Percentiles rank a stretch among this genome's conserved stretches.
Evolutionary conservation across 768 basidiomycete species (phyloP).

Genomic region (Neoboletus subvelutipes): DNA sequence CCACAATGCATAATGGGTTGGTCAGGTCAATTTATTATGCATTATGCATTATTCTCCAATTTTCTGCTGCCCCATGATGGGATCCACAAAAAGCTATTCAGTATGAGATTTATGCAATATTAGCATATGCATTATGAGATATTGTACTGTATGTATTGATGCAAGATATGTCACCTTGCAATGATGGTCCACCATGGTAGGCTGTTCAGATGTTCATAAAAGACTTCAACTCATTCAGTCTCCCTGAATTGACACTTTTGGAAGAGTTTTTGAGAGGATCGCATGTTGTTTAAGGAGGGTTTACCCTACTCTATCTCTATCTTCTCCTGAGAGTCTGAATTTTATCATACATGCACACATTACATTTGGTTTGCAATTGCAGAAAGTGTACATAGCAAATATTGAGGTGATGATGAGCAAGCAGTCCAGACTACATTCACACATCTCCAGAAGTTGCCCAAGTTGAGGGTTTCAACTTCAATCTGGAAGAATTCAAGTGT

Average conservation of each 20-base stretch:
- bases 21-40: no score
- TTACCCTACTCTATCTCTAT: no score
- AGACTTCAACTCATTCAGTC: no score
- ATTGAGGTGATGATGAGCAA: not conserved
- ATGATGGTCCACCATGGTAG: not conserved
- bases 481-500: not conserved
- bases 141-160: not conserved
- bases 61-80: no score
- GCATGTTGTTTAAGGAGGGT: not conserved
- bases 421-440: not conserved
- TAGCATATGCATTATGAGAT: no score
- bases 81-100: no score
- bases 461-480: not conserved
- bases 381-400: not conserved
- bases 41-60: no score
- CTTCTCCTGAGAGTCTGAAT: no score
- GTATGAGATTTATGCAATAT: no score
- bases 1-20: no score
- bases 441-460: no score
- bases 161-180: not conserved
- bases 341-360: not conserved
- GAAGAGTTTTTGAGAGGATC: not conserved
- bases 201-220: not conserved
- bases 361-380: not conserved
- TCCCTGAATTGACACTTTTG: no score